Evolutionary conservation across 2,329 filamentous ascomycete species (phyloP), one percentile per base, ranked within the genome.

Genomic region (Hypoxylon sp.): DNA sequence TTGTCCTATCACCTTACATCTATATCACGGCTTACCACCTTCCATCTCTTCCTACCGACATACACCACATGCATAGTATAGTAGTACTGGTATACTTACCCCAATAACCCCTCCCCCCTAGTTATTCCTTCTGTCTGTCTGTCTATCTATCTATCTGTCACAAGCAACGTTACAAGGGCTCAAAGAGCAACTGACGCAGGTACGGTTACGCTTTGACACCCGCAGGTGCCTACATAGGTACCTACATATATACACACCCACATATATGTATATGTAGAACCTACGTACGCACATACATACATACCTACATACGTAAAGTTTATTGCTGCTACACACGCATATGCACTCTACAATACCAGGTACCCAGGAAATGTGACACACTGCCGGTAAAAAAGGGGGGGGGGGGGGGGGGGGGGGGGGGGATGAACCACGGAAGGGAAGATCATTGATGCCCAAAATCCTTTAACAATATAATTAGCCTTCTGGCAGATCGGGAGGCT

Each of bases 401-500:
- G 25, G 17, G 30, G 23, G 25, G n/a, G 12, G 5, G 25, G 34
- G 19, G 11, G 7, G 15, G 21, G n/a, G 9, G 5, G 25, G 15
- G 7, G 19, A 9, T 2, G 16, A 34, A 21, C n/a, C n/a, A n/a
- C n/a, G n/a, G n/a, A n/a, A n/a, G n/a, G n/a, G n/a, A n/a, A n/a
- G n/a, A n/a, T n/a, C n/a, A n/a, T n/a, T n/a, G n/a, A n/a, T n/a
- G n/a, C n/a, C n/a, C n/a, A n/a, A n/a, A n/a, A n/a, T n/a, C n/a
- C n/a, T n/a, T n/a, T n/a, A n/a, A n/a, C n/a, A n/a, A n/a, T n/a
- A n/a, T n/a, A n/a, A 57, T 57, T 57, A 57, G 53, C 53, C 53
- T 32, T 40, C 46, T 38, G 53, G 53, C 53, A 50, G 49, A 57
- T 57, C 53, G 50, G 48, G 43, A 51, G 17, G 9, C 30, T 38